These are phyloP conservation scores for Phragmites australis DNA, from an alignment of 176 grass and related monocot genomes.

Conservation along the genomic window DNA sequence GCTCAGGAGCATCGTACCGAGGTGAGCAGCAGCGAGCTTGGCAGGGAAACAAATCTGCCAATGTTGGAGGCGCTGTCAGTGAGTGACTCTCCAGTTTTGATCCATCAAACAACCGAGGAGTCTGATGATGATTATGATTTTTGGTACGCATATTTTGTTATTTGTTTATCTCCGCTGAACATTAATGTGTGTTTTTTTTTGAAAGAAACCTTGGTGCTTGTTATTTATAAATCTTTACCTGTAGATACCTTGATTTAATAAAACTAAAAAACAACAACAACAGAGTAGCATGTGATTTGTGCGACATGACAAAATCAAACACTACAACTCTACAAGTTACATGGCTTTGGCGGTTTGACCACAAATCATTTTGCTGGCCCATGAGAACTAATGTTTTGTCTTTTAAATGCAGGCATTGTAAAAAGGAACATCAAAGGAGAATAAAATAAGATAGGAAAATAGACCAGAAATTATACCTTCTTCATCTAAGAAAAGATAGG, in stretches of 20 bases:
- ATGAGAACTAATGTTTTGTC: not conserved
- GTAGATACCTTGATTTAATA: not conserved
- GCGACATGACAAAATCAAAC: not conserved
- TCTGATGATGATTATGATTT: not conserved
- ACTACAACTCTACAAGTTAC: no score
- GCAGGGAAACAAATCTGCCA: not conserved
- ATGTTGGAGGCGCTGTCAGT: not conserved
- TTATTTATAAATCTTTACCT: not conserved
- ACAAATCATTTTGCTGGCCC: no score
- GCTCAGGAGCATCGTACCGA: not conserved
- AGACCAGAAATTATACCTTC: no score
- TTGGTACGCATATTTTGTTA: not conserved
- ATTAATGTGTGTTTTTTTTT: no score
- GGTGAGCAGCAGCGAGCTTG: not conserved
- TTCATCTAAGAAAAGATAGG: no score
- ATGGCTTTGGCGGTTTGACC: no score
- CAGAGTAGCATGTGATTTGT: not conserved
- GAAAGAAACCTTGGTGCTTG: no score
- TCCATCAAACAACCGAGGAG: not conserved
- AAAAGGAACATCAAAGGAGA: no score
- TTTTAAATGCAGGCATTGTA: no score
- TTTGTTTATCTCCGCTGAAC: not conserved
- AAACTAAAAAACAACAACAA: not conserved
- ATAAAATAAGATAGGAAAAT: no score
- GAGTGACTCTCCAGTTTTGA: not conserved